Conservation (phyloP, 148 eudicot species). For the Spergularia marina region DNA sequence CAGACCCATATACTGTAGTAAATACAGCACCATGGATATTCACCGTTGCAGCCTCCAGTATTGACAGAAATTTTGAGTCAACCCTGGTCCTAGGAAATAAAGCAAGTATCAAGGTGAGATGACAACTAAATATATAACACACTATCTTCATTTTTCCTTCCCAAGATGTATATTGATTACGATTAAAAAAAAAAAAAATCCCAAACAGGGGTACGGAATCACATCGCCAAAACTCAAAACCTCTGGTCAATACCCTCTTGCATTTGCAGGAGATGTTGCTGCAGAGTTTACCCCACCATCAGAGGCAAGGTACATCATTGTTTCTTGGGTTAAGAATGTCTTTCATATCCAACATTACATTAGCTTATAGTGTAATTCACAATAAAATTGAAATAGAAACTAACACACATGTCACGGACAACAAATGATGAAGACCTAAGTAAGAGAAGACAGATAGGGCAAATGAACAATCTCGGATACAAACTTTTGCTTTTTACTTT, state of each 20-base stretch:
- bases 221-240: slow-evolving; percentile 43
- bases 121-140: neutral
- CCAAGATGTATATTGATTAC: slow-evolving; percentile 1
- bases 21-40: slow-evolving; percentile 75
- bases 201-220: slow-evolving; percentile 52
- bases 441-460: no score
- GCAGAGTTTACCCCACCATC: slow-evolving; percentile 45
- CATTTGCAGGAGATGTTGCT: slow-evolving; percentile 51
- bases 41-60: slow-evolving; percentile 64
- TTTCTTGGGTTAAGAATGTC: no score
- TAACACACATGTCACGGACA: neutral
- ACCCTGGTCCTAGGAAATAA: slow-evolving; percentile 48
- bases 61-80: slow-evolving; percentile 53
- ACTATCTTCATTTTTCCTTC: neutral
- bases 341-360: neutral
- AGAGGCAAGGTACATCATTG: slow-evolving; percentile 51
- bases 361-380: neutral
- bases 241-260: slow-evolving; percentile 45
- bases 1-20: slow-evolving; percentile 43
- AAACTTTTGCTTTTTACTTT: no score
- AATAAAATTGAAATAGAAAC: neutral
- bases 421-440: no score
- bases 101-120: slow-evolving; percentile 38
- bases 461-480: no score
- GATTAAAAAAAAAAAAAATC: slow-evolving; percentile 7